These are phyloP conservation scores for Boletus vermiculosoides DNA, from an alignment of 768 basidiomycete species.

Conservation along the genomic window DNA sequence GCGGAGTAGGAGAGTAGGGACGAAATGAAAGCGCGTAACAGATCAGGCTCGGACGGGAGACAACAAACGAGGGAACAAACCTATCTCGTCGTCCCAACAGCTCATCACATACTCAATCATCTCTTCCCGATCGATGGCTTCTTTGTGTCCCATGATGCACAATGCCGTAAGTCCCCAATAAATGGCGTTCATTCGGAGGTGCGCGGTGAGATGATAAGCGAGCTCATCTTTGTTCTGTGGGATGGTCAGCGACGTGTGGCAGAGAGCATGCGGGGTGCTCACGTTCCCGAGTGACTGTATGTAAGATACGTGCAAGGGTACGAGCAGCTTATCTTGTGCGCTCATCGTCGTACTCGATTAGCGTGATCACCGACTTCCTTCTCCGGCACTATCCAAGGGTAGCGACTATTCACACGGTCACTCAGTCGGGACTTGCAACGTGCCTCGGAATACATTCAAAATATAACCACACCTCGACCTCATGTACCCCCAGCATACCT, in stretches of 20 bases:
- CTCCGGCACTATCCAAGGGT: neutral
- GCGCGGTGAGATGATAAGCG: slow-evolving; percentile 85
- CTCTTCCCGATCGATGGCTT: slow-evolving; percentile 79
- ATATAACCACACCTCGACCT: no score
- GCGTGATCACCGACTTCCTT: neutral
- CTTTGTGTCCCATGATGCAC: slow-evolving; percentile 71
- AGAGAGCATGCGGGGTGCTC: slow-evolving; percentile 7
- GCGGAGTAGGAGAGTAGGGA: no score
- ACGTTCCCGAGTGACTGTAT: slow-evolving; percentile 76
- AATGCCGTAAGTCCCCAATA: slow-evolving; percentile 96
- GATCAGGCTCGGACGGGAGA: slow-evolving; percentile 2
- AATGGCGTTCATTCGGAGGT: slow-evolving; percentile 91
- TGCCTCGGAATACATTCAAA: no score
- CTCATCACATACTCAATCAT: slow-evolving; percentile 89
- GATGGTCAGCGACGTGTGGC: slow-evolving; percentile 1
- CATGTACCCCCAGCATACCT: no score
- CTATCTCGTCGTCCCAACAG: slow-evolving; percentile 93
- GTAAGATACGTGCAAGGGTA: slow-evolving; percentile 68
- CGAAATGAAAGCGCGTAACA: neutral
- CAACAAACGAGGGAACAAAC: slow-evolving; percentile 32
- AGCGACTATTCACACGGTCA: no score
- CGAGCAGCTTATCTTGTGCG: slow-evolving; percentile 33
- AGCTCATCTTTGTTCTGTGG: slow-evolving; percentile 79
- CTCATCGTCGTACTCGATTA: slow-evolving; percentile 11
- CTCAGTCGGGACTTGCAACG: no score